A percentile compares a stretch with the other conserved stretches of the same genome.
These are phyloP conservation scores for Ceratobasidium sp. DNA, from an alignment of 1,284 basidiomycete genomes.

Conservation along the genomic window DNA sequence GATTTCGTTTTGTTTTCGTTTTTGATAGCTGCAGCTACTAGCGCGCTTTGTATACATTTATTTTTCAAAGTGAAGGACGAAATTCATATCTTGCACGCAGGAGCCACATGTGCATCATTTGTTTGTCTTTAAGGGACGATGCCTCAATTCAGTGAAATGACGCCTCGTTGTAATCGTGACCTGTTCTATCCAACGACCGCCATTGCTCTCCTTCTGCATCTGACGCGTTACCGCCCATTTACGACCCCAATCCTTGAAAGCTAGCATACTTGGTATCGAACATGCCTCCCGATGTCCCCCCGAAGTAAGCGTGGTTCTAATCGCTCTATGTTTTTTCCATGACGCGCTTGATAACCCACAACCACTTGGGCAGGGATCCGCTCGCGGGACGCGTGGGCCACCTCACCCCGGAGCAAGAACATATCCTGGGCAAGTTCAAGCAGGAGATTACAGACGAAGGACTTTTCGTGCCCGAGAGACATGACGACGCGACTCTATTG, in stretches of 20 bases:
- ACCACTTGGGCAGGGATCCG: constrained; percentile 41
- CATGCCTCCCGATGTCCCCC: constrained; percentile 33
- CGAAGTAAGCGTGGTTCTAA: constrained; percentile 4
- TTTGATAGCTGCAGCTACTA: constrained; percentile 31
- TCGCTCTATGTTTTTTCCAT: not conserved
- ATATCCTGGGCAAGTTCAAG: constrained; percentile 80
- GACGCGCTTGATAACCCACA: not conserved
- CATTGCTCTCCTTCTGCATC: not conserved
- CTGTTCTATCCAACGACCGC: constrained; percentile 24
- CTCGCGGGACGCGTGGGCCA: constrained; percentile 49
- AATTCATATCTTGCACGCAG: too few species aligned
- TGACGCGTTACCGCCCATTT: not conserved
- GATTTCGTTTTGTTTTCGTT: not conserved
- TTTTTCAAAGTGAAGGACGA: not conserved
- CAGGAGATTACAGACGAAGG: constrained; percentile 75
- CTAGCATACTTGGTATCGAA: not conserved
- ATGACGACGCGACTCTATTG: constrained; percentile 85
- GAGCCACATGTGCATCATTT: constrained; percentile 33
- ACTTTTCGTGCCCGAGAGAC: constrained; percentile 74
- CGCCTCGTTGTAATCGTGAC: not conserved
- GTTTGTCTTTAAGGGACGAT: constrained; percentile 36
- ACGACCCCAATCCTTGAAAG: too few species aligned
- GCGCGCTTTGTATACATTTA: constrained; percentile 35
- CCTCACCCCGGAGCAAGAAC: constrained; percentile 66
- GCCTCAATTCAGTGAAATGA: constrained; percentile 12